phyloP scores from a whole-genome alignment of 116 monocot genomes.

The Phalaenopsis hybrid region DNA sequence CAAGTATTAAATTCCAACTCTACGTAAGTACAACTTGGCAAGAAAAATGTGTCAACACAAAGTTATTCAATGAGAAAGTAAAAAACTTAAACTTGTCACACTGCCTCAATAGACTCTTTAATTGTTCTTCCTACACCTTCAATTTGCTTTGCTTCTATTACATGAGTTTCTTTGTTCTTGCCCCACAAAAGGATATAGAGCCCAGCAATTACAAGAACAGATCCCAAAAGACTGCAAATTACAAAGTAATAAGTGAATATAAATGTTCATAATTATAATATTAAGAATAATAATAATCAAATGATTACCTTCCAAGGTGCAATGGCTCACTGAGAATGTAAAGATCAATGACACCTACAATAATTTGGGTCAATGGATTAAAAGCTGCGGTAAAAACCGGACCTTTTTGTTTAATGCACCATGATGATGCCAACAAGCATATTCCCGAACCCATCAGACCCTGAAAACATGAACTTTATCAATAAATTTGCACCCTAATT shows the following conservation, averaged over 20 bases:
- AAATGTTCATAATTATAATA: neutral
- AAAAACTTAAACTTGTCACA: neutral
- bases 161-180: neutral
- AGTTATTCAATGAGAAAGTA: neutral
- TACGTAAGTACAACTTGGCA: neutral
- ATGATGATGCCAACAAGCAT: slow-evolving; percentile 50
- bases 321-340: slow-evolving; percentile 44
- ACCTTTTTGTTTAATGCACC: slow-evolving; percentile 66
- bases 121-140: neutral
- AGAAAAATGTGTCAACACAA: neutral
- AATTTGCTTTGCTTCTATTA: neutral
- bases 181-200: neutral
- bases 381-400: slow-evolving; percentile 73
- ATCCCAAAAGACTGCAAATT: neutral
- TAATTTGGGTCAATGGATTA: slow-evolving; percentile 48
- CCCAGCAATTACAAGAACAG: neutral
- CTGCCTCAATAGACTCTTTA: neutral
- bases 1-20: neutral
- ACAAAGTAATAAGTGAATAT: neutral
- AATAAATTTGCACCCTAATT: no score
- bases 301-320: slow-evolving; percentile 59
- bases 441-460: slow-evolving; percentile 57
- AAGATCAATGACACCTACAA: slow-evolving; percentile 54
- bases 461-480: slow-evolving; percentile 12
- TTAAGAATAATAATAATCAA: neutral